Evolutionary conservation across 345 rosid genomes (phyloP).

Genomic region (Camelina sativa): DNA sequence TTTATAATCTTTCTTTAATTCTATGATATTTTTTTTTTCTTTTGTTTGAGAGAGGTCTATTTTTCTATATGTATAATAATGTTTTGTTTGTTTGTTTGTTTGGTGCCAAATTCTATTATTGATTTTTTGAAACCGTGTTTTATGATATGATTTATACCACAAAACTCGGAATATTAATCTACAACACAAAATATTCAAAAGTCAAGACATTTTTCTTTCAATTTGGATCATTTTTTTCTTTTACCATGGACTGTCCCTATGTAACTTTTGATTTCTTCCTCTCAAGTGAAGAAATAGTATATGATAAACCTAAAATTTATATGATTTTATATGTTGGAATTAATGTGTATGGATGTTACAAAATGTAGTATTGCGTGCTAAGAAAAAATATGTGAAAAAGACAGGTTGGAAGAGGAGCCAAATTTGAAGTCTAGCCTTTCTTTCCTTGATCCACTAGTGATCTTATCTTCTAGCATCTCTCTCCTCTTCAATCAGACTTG

Average conservation of each 20-base stretch:
- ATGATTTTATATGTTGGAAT: too few species aligned
- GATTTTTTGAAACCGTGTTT: conserved; percentile 1
- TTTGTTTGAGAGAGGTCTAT: not conserved
- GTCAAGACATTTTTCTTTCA: too few species aligned
- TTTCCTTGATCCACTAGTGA: conserved; percentile 14
- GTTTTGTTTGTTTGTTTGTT: not conserved
- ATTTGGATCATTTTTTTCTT: too few species aligned
- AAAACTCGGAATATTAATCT: too few species aligned
- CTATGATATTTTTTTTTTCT: not conserved
- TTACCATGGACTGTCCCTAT: not conserved
- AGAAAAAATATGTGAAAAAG: conserved; percentile 23
- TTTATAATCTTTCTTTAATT: not conserved
- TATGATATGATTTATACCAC: too few species aligned
- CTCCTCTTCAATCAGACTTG: conserved; percentile 9
- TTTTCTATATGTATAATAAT: not conserved
- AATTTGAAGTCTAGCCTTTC: conserved; percentile 18
- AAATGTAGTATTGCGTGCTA: not conserved
- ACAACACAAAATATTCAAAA: too few species aligned
- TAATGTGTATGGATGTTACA: not conserved
- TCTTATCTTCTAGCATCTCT: conserved; percentile 27
- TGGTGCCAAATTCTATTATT: conserved; percentile 13
- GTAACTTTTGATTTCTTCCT: too few species aligned
- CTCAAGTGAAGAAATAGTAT: too few species aligned
- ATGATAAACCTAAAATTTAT: not conserved
- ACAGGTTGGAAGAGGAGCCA: conserved; percentile 45